Evolutionary conservation across 208 protist genomes (phyloP).

Genomic region (Polymyxa betae): DNA sequence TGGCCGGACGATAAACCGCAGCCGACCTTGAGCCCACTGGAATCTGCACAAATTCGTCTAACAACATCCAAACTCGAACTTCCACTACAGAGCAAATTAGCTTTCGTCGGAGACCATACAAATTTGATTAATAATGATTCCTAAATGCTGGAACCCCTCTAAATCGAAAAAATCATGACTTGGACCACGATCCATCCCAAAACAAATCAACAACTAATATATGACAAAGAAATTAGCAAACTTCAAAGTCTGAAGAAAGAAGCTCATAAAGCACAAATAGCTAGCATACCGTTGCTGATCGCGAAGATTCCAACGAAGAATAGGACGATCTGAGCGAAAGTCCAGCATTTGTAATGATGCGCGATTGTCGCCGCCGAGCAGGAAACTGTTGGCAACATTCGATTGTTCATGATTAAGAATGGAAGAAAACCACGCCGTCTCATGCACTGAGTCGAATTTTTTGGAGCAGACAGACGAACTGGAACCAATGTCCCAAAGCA

Average conservation of each 20-base stretch:
- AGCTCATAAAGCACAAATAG: no score
- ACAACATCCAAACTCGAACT: no score
- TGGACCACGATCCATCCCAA: no score
- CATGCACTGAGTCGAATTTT: background rate
- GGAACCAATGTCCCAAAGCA: conserved; percentile 1
- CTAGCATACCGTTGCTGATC: no score
- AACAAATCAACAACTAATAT: no score
- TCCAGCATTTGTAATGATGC: background rate
- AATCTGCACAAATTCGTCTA: background rate
- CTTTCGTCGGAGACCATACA: no score
- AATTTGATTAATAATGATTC: no score
- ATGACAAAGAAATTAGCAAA: no score
- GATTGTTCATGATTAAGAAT: background rate
- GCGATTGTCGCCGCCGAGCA: background rate
- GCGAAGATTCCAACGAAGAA: background rate
- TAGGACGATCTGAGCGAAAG: background rate
- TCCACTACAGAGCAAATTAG: no score
- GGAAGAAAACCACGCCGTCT: background rate
- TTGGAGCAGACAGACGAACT: background rate
- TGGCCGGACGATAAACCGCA: background rate
- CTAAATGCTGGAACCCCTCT: no score
- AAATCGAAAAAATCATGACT: no score
- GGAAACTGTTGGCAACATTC: background rate
- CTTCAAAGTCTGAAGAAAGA: no score
- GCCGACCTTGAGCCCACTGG: background rate